Conservation (phyloP, 495 filamentous ascomycete species). For the Lichina pygmaea region DNA sequence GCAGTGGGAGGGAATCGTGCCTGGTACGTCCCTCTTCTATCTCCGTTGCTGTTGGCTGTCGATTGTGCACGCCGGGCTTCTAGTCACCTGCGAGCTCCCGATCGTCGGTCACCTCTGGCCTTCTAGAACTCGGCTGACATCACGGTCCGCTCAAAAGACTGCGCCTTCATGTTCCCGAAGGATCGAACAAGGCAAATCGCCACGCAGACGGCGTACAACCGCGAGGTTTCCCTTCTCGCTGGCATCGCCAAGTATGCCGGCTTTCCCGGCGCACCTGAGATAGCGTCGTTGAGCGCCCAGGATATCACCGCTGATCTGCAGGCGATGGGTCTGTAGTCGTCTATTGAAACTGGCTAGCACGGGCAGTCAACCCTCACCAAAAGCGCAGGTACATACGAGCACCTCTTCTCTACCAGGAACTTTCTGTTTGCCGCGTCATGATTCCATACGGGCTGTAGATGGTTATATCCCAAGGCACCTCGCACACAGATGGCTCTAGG, state of each 20-base stretch:
- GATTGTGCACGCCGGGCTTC: not conserved
- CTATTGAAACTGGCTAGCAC: no score
- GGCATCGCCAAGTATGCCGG: conserved; percentile 84
- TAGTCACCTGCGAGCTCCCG: not conserved
- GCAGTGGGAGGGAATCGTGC: conserved; percentile 53
- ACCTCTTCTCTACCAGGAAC: no score
- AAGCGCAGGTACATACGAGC: no score
- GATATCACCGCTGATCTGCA: conserved; percentile 71
- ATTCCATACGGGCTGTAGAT: no score
- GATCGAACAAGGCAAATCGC: conserved; percentile 42
- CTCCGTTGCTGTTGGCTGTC: not conserved
- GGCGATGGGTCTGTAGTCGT: conserved; percentile 47
- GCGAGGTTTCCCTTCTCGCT: conserved; percentile 71
- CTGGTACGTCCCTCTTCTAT: conserved; percentile 28
- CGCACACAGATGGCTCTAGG: no score
- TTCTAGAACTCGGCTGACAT: not conserved
- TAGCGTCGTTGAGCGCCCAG: conserved; percentile 37
- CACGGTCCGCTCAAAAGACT: not conserved
- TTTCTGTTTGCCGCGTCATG: no score
- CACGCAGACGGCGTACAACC: conserved; percentile 70
- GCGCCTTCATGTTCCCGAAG: conserved; percentile 26
- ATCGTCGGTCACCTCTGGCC: not conserved
- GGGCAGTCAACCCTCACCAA: no score
- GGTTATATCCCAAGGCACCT: no score
- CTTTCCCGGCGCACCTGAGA: conserved; percentile 78